Base-by-base conservation (phyloP, 2,329 filamentous ascomycete genomes). In the Phialemonium atrogriseum region DNA sequence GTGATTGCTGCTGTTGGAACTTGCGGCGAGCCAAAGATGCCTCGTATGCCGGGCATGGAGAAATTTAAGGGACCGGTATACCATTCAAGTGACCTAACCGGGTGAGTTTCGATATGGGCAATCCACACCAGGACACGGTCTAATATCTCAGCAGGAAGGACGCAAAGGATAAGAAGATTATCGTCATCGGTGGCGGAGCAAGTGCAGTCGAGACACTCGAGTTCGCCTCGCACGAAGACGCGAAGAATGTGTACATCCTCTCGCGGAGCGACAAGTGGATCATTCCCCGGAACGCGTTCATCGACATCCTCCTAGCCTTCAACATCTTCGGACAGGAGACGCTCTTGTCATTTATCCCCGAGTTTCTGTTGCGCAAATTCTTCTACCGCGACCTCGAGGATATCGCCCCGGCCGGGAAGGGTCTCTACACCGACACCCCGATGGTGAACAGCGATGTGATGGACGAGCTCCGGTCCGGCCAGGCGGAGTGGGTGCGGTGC, bases 371-470 rank as follows among this genome's bases (percentile, higher is more conserved):
- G 0, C 77, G 76, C 38, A 74, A 80, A 40, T 71, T 89, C 60
- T 93, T 93, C 62, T 93, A 93, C 52, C 74, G 84, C 11, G 85
- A 91, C 44, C 68, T 93, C 3, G 60, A 78, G 45, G 77, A 87
- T 42, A 67, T 93, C 5, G 73, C 83, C 0, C 85, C 85, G 0
- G 59, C 70, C 2, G 63, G 71, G 16, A 78, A 80, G 47, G 84
- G 84, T 7, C 60, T 91, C n/a, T 93, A 86, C 53, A 86, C 71
- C 17, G 80, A 84, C 31, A 93, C 85, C 0, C 85, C 85, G 1
- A 89, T 91, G 83, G 83, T 91, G 15, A 93, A 91, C 55, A 81
- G 78, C 11, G 78, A 87, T 27, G 71, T 93, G 1, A 80, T 94
- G 56, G 65, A 82, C 28, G 80, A 82, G 45, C 72, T 93, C 19